These are phyloP conservation scores for Sporothrix pseudoabietina DNA, from an alignment of 2,329 filamentous ascomycete species.

Conservation along the genomic window DNA sequence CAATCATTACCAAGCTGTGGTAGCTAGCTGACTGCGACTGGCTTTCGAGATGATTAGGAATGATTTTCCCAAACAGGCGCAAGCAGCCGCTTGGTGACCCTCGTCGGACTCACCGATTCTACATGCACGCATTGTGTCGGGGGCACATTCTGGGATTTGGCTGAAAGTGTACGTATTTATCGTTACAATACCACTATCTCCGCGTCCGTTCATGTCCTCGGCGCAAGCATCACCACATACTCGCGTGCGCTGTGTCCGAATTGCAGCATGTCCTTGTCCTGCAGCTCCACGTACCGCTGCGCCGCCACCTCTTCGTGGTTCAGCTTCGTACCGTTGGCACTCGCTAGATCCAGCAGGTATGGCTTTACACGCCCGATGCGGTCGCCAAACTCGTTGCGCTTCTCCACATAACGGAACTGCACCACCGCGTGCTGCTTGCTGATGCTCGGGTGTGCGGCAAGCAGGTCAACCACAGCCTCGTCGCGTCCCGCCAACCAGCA, in stretches of 20 bases:
- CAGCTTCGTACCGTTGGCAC: constrained; percentile 83
- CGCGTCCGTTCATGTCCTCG: constrained; percentile 44
- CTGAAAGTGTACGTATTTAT: neutral
- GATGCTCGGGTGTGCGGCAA: constrained; percentile 85
- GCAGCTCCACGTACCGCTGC: constrained; percentile 81
- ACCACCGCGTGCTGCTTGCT: constrained; percentile 96
- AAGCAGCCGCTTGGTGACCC: neutral
- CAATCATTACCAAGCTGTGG: too few relatives aligned
- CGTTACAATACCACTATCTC: neutral
- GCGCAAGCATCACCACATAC: constrained; percentile 88
- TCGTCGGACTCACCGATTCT: neutral
- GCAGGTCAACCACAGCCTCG: constrained; percentile 74
- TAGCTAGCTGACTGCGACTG: too few relatives aligned
- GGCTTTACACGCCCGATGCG: constrained; percentile 76
- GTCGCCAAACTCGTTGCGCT: constrained; percentile 84
- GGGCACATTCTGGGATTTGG: neutral
- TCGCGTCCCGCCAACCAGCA: constrained; percentile 93
- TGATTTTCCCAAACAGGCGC: neutral
- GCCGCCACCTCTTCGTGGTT: constrained; percentile 74
- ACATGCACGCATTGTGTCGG: neutral
- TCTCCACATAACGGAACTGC: constrained; percentile 85
- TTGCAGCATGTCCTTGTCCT: constrained; percentile 83
- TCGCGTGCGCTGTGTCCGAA: constrained; percentile 89
- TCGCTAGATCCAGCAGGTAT: constrained; percentile 92
- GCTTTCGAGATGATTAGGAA: neutral